phyloP scores from a whole-genome alignment of 2,329 filamentous ascomycete species.

The Colletotrichum sansevieriae region DNA sequence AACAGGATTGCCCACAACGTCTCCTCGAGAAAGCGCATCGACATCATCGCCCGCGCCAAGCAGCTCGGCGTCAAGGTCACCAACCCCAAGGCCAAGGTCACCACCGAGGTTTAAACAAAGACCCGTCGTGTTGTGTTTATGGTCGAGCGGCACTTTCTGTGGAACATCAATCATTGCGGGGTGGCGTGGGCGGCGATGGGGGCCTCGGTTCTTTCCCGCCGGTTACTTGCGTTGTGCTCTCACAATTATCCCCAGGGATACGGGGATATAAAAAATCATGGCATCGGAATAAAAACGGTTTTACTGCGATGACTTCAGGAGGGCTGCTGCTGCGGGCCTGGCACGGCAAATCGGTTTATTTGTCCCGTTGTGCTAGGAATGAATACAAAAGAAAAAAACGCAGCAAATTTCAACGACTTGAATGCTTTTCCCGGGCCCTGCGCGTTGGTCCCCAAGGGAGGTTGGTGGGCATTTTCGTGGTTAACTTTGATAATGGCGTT shows the following conservation, averaged over 20 bases:
- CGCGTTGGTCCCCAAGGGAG: not conserved
- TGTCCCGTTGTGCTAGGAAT: slow-evolving; percentile 40
- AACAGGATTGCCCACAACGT: slow-evolving; percentile 95
- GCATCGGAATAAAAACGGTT: slow-evolving; percentile 42
- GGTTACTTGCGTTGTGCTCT: slow-evolving; percentile 42
- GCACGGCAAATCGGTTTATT: slow-evolving; percentile 37
- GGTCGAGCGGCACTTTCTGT: slow-evolving; percentile 7
- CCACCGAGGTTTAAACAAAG: slow-evolving; percentile 82
- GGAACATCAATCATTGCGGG: slow-evolving; percentile 27
- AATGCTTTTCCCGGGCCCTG: slow-evolving; percentile 30
- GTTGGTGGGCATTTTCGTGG: slow-evolving; percentile 16
- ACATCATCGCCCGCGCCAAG: slow-evolving; percentile 98
- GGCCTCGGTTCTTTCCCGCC: slow-evolving; percentile 27
- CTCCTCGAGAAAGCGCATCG: slow-evolving; percentile 98
- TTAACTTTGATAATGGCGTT: slow-evolving; percentile 26
- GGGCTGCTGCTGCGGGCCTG: slow-evolving; percentile 38
- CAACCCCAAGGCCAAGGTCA: slow-evolving; percentile 99
- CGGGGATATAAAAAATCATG: slow-evolving; percentile 28
- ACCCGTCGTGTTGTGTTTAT: slow-evolving; percentile 8
- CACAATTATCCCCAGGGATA: slow-evolving; percentile 28
- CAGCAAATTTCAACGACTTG: slow-evolving; percentile 41
- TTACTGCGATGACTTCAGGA: slow-evolving; percentile 40
- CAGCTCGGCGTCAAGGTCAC: slow-evolving; percentile 99
- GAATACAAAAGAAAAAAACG: slow-evolving; percentile 40
- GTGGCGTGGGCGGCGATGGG: slow-evolving; percentile 17